Evolutionary conservation across 2,329 filamentous ascomycete species (phyloP).

Genomic region (Epichloe aotearoae): DNA sequence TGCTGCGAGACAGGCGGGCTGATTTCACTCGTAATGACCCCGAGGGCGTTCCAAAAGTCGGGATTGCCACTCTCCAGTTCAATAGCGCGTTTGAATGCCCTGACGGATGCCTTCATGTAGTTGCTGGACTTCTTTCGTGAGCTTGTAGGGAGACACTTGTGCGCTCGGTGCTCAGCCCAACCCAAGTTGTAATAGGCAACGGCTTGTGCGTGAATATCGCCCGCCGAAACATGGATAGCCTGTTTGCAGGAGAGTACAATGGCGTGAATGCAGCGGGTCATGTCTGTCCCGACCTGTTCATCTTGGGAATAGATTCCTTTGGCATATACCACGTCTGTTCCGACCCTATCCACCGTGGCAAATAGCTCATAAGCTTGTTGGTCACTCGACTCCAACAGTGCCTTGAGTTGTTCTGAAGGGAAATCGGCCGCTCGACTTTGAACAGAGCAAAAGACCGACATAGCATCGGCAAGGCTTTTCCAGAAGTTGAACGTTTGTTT

Average conservation of each 20-base stretch:
- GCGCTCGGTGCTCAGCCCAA: slow-evolving; percentile 80
- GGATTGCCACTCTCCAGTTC: slow-evolving; percentile 88
- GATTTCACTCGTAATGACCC: slow-evolving; percentile 75
- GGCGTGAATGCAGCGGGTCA: slow-evolving; percentile 51
- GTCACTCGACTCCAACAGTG: slow-evolving; percentile 43
- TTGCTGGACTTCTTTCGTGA: slow-evolving; percentile 45
- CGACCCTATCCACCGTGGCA: slow-evolving; percentile 54
- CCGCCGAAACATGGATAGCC: slow-evolving; percentile 57
- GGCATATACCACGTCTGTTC: slow-evolving; percentile 30
- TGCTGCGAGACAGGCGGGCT: slow-evolving; percentile 86
- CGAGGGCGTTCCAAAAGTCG: slow-evolving; percentile 95
- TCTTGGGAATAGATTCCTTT: slow-evolving; percentile 32
- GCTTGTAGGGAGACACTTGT: slow-evolving; percentile 45
- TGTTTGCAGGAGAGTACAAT: slow-evolving; percentile 79
- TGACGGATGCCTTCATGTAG: slow-evolving; percentile 69
- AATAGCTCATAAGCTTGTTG: slow-evolving; percentile 47
- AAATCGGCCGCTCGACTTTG: slow-evolving; percentile 53
- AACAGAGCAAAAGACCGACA: slow-evolving; percentile 67
- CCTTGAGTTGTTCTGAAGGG: slow-evolving; percentile 42
- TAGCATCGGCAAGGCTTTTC: slow-evolving; percentile 85
- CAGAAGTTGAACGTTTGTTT: slow-evolving; percentile 81
- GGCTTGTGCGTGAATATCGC: slow-evolving; percentile 76
- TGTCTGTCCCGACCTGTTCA: slow-evolving; percentile 32
- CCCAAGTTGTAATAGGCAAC: slow-evolving; percentile 97
- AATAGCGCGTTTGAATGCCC: slow-evolving; percentile 90